These are phyloP conservation scores for Salix purpurea DNA, from an alignment of 345 rosid species.

Conservation along the genomic window DNA sequence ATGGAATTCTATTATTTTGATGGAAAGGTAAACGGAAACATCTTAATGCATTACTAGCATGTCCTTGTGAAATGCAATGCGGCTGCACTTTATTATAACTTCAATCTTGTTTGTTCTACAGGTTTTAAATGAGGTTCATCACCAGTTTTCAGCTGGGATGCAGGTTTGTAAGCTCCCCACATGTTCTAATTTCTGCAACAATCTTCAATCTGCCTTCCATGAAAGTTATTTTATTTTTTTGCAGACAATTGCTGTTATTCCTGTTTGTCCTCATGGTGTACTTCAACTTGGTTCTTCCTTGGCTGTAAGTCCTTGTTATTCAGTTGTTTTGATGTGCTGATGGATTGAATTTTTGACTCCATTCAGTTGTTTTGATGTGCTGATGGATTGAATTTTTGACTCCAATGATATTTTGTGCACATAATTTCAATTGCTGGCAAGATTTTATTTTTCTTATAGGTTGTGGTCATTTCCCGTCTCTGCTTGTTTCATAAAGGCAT, in stretches of 20 bases:
- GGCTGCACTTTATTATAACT: conserved; percentile 4
- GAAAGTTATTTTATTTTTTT: conserved; percentile 9
- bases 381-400: not conserved
- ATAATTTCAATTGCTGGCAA: not conserved
- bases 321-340: not conserved
- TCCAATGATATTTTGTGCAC: not conserved
- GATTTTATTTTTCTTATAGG: not conserved
- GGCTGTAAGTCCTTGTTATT: conserved; percentile 45
- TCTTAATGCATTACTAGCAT: not conserved
- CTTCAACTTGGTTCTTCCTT: conserved; percentile 82
- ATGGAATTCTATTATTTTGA: not conserved
- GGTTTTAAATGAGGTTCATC: conserved; percentile 70
- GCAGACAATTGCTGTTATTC: conserved; percentile 84
- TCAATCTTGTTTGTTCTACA: conserved; percentile 23
- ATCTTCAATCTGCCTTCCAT: conserved; percentile 9
- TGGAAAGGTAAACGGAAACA: not conserved
- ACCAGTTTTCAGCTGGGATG: conserved; percentile 84
- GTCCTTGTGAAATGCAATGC: not conserved
- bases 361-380: not conserved
- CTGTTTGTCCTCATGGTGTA: conserved; percentile 79
- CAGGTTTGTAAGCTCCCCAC: conserved; percentile 51
- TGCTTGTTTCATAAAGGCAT: not conserved
- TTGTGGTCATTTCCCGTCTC: not conserved
- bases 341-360: not conserved
- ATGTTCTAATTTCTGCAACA: not conserved